Evolutionary conservation across 2,329 filamentous ascomycete genomes (phyloP).

Genomic region (Ampelomyces quisqualis): DNA sequence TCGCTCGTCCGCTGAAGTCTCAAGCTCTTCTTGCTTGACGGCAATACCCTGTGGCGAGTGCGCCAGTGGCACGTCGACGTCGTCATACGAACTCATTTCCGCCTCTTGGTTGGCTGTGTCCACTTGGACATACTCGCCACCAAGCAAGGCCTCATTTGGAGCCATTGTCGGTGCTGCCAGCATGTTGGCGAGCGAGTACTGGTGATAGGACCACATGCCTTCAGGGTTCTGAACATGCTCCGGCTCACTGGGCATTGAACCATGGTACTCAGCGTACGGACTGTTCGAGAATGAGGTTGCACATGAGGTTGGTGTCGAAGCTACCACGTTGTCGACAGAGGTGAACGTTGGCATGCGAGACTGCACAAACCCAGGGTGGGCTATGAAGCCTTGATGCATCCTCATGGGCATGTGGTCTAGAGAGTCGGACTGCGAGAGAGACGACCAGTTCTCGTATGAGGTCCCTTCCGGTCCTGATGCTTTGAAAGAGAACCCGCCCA

Average conservation of each 20-base stretch:
- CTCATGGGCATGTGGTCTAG: constrained; percentile 6
- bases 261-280: constrained; percentile 6
- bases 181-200: constrained; percentile 4
- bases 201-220: constrained; percentile 11
- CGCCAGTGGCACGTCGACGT: constrained; percentile 11
- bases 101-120: constrained; percentile 8
- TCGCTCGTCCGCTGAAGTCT: constrained; percentile 15
- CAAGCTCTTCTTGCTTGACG: constrained; percentile 25
- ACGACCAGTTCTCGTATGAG: constrained; percentile 12
- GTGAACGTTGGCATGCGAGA: constrained; percentile 3
- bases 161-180: constrained; percentile 14
- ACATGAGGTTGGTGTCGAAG: constrained; percentile 3
- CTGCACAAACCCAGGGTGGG: constrained; percentile 8
- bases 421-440: constrained; percentile 5
- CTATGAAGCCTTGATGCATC: constrained; percentile 4
- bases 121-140: constrained; percentile 15
- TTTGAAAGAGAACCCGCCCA: constrained; percentile 12
- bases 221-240: constrained; percentile 7
- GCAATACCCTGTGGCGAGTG: constrained; percentile 26
- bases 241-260: constrained; percentile 10
- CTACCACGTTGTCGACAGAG: constrained; percentile 4
- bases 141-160: constrained; percentile 13
- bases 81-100: constrained; percentile 16
- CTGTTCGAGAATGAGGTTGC: constrained; percentile 6
- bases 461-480: constrained; percentile 5